These are phyloP conservation scores for Cladosporium sp. DNA, from an alignment of 2,329 filamentous ascomycete species.

Conservation along the genomic window DNA sequence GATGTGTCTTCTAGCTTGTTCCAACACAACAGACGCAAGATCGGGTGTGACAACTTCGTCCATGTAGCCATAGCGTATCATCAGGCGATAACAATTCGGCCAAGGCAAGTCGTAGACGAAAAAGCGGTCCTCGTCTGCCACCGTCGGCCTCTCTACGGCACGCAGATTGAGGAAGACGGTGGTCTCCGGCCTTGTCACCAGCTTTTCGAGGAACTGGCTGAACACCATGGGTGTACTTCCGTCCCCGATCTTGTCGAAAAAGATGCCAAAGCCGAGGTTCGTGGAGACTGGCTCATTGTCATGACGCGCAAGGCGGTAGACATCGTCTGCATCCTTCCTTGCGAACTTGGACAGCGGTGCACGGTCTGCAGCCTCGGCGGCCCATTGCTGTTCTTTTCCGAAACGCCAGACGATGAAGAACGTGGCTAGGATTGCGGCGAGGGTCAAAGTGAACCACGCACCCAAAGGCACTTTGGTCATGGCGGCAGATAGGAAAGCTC, in stretches of 20 bases:
- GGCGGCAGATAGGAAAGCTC: slow-evolving; percentile 62
- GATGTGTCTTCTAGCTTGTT: slow-evolving; percentile 17
- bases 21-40: slow-evolving; percentile 52
- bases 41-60: slow-evolving; percentile 63
- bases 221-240: slow-evolving; percentile 58
- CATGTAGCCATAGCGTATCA: slow-evolving; percentile 66
- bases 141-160: slow-evolving; percentile 53
- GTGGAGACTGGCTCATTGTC: slow-evolving; percentile 1
- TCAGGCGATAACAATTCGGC: slow-evolving; percentile 61
- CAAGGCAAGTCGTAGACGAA: slow-evolving; percentile 37
- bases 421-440: slow-evolving; percentile 55
- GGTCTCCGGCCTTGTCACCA: slow-evolving; percentile 60
- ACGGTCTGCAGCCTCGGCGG: slow-evolving; percentile 58
- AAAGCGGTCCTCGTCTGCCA: slow-evolving; percentile 44
- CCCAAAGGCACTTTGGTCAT: slow-evolving; percentile 68
- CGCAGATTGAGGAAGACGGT: slow-evolving; percentile 71
- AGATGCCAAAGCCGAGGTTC: slow-evolving; percentile 56
- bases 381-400: slow-evolving; percentile 73
- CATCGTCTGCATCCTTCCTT: slow-evolving; percentile 27
- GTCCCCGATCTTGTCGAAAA: slow-evolving; percentile 70
- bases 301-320: slow-evolving; percentile 14
- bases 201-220: slow-evolving; percentile 66
- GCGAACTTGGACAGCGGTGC: slow-evolving; percentile 46
- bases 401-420: slow-evolving; percentile 72
- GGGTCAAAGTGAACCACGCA: slow-evolving; percentile 69